Evolutionary conservation across 768 basidiomycete genomes (phyloP).

Genomic region (Boletus rubescentipes): DNA sequence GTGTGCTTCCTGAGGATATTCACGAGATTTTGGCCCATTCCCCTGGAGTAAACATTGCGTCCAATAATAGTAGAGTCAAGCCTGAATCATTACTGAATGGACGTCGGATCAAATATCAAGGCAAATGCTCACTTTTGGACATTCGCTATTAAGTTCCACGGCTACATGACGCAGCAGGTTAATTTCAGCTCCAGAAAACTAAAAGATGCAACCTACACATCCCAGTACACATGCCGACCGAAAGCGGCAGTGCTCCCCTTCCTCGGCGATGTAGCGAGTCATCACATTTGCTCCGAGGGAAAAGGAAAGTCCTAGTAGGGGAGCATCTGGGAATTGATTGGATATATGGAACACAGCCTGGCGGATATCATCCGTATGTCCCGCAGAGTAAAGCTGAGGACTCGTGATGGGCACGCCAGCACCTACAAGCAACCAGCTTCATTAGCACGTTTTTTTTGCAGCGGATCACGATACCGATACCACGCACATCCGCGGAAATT

Average conservation of each 20-base stretch:
- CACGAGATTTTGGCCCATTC: constrained; percentile 73
- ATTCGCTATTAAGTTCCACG: constrained; percentile 48
- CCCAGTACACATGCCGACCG: constrained; percentile 66
- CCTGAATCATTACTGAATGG: constrained; percentile 36
- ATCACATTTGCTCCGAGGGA: constrained; percentile 92
- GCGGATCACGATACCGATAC: neutral
- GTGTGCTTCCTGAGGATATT: constrained; percentile 55
- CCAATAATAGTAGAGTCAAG: constrained; percentile 55
- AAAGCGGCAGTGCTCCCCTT: constrained; percentile 63
- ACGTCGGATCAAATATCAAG: constrained; percentile 8
- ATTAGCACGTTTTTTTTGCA: constrained; percentile 16
- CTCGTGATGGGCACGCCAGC: constrained; percentile 84
- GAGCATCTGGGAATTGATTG: constrained; percentile 71
- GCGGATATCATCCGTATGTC: constrained; percentile 87
- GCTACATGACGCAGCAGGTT: constrained; percentile 32
- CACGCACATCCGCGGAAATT: constrained; percentile 90
- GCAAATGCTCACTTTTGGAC: constrained; percentile 28
- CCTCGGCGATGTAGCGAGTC: constrained; percentile 86
- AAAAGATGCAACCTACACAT: constrained; percentile 54
- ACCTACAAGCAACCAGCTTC: constrained; percentile 44
- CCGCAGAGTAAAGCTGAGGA: constrained; percentile 83
- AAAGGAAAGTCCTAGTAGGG: constrained; percentile 85
- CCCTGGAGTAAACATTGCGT: constrained; percentile 69
- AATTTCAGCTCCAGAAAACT: constrained; percentile 11
- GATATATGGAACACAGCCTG: constrained; percentile 77